These are phyloP conservation scores for Lactuca sativa DNA, from an alignment of 129 eudicot genomes.

Conservation along the genomic window DNA sequence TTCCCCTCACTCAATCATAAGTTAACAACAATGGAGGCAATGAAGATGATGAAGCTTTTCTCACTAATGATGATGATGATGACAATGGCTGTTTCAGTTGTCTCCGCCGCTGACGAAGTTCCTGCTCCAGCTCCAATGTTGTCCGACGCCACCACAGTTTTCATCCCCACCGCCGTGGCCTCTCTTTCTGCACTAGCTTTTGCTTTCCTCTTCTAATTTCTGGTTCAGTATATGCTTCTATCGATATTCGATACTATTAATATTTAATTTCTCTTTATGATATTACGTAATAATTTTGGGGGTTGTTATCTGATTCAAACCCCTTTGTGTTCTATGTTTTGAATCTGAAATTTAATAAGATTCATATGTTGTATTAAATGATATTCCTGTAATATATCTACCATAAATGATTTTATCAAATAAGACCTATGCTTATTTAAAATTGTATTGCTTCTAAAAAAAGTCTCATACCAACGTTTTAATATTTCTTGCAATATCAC, in stretches of 20 bases:
- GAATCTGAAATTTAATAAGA: too few relatives aligned
- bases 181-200: constrained; percentile 17
- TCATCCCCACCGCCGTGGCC: constrained; percentile 10
- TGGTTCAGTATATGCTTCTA: background rate
- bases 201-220: constrained; percentile 21
- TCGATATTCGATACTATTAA: background rate
- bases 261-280: too few relatives aligned
- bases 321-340: background rate
- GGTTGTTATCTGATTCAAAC: background rate
- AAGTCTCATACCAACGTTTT: too few relatives aligned
- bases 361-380: background rate
- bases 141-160: constrained; percentile 23
- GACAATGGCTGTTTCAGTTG: constrained; percentile 9
- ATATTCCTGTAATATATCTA: too few relatives aligned
- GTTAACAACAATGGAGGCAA: constrained; percentile 14
- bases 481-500: too few relatives aligned
- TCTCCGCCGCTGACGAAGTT: constrained; percentile 18
- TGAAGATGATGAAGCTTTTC: constrained; percentile 24
- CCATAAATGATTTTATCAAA: too few relatives aligned
- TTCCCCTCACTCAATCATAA: background rate
- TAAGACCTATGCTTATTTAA: too few relatives aligned
- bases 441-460: too few relatives aligned
- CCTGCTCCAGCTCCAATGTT: constrained; percentile 23
- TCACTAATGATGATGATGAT: constrained; percentile 10
- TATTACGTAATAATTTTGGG: background rate